Evolutionary conservation across 2,329 filamentous ascomycete species (phyloP).

Genomic region (Pseudogymnoascus sp.): DNA sequence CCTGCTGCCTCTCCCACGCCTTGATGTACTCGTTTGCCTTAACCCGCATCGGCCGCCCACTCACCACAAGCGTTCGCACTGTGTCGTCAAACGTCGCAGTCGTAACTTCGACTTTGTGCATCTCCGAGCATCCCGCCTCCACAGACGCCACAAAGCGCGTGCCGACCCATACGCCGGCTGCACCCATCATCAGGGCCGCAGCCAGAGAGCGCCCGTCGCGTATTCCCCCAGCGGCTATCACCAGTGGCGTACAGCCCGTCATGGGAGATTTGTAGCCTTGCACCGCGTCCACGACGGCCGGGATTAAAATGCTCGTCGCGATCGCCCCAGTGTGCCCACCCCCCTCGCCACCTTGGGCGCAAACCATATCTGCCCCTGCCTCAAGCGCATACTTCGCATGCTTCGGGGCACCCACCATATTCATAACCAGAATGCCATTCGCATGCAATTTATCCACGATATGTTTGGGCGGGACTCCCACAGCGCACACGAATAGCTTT

Average conservation of each 20-base stretch:
- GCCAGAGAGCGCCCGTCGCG: slow-evolving; percentile 78
- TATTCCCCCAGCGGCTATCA: slow-evolving; percentile 88
- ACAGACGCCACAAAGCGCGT: slow-evolving; percentile 79
- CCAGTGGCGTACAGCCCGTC: slow-evolving; percentile 63
- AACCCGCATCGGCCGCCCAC: slow-evolving; percentile 73
- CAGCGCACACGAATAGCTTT: slow-evolving; percentile 76
- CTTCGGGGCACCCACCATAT: slow-evolving; percentile 91
- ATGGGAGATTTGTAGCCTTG: slow-evolving; percentile 62
- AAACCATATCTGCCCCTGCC: slow-evolving; percentile 82
- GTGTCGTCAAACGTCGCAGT: slow-evolving; percentile 71
- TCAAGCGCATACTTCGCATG: slow-evolving; percentile 85
- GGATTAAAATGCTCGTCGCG: slow-evolving; percentile 77
- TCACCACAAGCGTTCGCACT: slow-evolving; percentile 71
- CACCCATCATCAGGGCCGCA: slow-evolving; percentile 77
- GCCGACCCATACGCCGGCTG: slow-evolving; percentile 85
- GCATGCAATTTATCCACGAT: slow-evolving; percentile 72
- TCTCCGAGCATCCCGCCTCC: slow-evolving; percentile 74
- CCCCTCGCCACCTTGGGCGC: slow-evolving; percentile 86
- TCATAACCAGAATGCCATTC: slow-evolving; percentile 82
- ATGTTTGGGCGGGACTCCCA: slow-evolving; percentile 71
- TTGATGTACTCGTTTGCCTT: slow-evolving; percentile 76
- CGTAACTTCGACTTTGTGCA: slow-evolving; percentile 81
- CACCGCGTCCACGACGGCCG: slow-evolving; percentile 79
- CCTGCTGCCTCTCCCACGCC: slow-evolving; percentile 69
- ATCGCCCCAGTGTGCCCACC: slow-evolving; percentile 89